Base-by-base conservation (phyloP, 345 rosid genomes). In the Gossypium longicalyx region DNA sequence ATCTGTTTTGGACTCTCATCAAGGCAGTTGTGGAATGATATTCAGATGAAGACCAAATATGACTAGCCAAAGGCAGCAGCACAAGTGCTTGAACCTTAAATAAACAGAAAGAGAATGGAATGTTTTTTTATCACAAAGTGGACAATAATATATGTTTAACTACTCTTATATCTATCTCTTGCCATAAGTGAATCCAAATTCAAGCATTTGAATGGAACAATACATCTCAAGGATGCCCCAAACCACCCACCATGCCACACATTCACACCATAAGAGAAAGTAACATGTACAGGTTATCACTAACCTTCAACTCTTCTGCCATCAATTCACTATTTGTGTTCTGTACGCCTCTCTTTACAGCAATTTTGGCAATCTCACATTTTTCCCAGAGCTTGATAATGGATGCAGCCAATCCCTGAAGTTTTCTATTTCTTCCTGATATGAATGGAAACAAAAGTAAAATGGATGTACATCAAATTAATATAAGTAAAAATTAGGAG, bases 321-420 rank as follows among this genome's bases (percentile, higher is more conserved):
- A 94, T 94, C 85, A 91, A 54, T 83, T 78, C 86, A 74, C 93
- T 89, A 70, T 88, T 89, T 11, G 93, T 90, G 81, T 89, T 89
- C 80, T 91, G 93, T 20, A 77, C 87, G 69, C 95, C 97, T 87
- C 97, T 94, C 90, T 92, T 94, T 66, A 92, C 89, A 23, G 97
- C 94, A 86, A 94, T 84, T 86, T 94, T 94, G 67, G 83, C 98
- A 82, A 92, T 84, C 87, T 94, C 98, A 82, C 95, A 94, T 89
- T 89, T 92, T 80, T 87, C 98, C 98, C 98, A 94, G 20, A 94
- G 89, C 87, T 92, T 92, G 78, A 91, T 77, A 63, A 92, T 83
- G 11, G 95, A 81, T 81, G 86, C 89, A 74, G 96, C 98, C 82
- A 94, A 74, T 60, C 98, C 98, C 78, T 92, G 92, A 81, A 83